phyloP scores from a whole-genome alignment of 1,284 basidiomycete species.

The Boletus nobilissimus region DNA sequence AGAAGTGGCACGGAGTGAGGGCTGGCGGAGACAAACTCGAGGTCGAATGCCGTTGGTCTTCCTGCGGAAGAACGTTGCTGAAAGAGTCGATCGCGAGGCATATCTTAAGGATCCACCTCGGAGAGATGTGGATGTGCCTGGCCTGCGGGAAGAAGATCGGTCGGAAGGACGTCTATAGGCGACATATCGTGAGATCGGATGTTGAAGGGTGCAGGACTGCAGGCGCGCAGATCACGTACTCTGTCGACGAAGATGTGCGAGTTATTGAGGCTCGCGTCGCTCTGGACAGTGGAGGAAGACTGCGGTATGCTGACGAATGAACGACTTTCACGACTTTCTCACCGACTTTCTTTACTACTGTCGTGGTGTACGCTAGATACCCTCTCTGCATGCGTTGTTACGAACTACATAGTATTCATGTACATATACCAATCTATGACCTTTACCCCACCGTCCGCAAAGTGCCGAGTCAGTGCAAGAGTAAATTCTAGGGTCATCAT shows the following conservation, averaged over 20 bases:
- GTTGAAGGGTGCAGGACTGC: constrained; percentile 5
- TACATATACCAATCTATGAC: background rate
- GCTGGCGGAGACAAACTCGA: constrained; percentile 27
- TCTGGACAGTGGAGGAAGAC: constrained; percentile 10
- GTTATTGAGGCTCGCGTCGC: constrained; percentile 14
- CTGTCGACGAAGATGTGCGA: background rate
- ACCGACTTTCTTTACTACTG: background rate
- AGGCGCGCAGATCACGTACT: constrained; percentile 20
- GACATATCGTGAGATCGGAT: constrained; percentile 1
- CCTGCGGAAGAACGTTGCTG: constrained; percentile 15
- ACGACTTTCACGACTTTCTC: background rate
- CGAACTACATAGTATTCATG: background rate
- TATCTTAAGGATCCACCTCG: constrained; percentile 19
- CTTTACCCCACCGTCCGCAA: no score
- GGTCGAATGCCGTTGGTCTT: constrained; percentile 23
- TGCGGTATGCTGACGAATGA: constrained; percentile 13
- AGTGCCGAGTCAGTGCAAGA: no score
- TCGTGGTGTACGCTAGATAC: background rate
- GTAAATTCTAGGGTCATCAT: no score
- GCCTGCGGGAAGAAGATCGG: constrained; percentile 14
- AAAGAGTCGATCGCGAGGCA: constrained; percentile 33
- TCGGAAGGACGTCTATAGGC: constrained; percentile 19
- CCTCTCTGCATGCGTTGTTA: background rate
- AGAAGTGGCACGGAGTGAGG: constrained; percentile 28
- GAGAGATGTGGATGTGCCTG: constrained; percentile 26